Base-by-base conservation (phyloP, 208 protist species). In the Leishmania guyanensis region DNA sequence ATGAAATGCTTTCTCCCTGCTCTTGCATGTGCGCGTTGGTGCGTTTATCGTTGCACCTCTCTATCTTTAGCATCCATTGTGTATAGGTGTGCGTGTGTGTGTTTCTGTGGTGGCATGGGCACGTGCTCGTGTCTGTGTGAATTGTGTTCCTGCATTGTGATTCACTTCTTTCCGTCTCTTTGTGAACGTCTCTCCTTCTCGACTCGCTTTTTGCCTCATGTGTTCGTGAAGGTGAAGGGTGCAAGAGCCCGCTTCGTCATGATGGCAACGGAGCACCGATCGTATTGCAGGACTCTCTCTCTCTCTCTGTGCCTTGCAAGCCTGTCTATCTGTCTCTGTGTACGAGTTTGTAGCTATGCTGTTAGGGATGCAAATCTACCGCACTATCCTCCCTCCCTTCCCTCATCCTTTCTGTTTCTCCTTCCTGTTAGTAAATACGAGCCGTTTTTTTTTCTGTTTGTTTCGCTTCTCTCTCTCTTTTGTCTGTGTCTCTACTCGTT, bases 71-170 rank as follows among this genome's bases (percentile, higher is more conserved):
- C 22, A 46, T 60, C n/a, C 6, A 54, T 64, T 43, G 50, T 14
- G 71, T 60, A 39, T 78, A 33, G 26, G n/a, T 65, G 60, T 72
- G 68, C 77, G 43, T 78, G 69, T 58, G 66, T 81, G 39, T 58
- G 54, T 51, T 9, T 10, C 6, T 77, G 64, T 54, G 39, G 43
- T 39, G 70, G n/a, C 29, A n/a, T 14, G 48, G 6, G 70, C n/a
- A 75, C 48, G 48, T 75, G 26, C 9, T 56, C 26, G 48, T 56
- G 46, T 62, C 17, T 56, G 16, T 64, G 16, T 64, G 29, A 14
- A 22, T 29, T 58, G 29, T 58, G 51, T 17, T 76, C 72, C 50
- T 46, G 29, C 39, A 51, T 73, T 53, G 69, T 53, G 46, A 73
- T 60, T 56, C 43, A 43, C 43, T 36, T 66, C 46, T n/a, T 75